A percentile compares a stretch with the other conserved stretches of the same genome.
These are phyloP conservation scores for Chrysoporthe cubensis DNA, from an alignment of 2,329 filamentous ascomycete species.

Conservation along the genomic window DNA sequence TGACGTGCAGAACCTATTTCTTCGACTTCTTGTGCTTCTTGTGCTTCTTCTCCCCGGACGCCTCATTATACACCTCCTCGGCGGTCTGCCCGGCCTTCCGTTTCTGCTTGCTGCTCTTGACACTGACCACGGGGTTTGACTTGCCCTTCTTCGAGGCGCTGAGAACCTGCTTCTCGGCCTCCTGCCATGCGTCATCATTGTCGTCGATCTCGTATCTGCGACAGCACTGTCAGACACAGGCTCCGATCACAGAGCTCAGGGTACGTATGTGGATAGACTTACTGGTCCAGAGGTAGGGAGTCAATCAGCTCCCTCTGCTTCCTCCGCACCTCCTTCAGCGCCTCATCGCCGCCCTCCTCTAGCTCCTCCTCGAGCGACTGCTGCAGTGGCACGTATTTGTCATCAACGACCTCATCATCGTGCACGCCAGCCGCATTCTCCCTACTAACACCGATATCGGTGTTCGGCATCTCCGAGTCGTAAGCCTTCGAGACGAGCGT, in stretches of 20 bases:
- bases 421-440: conserved; percentile 66
- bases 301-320: conserved; percentile 90
- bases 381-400: conserved; percentile 72
- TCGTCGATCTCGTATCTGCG: conserved; percentile 67
- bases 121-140: conserved; percentile 70
- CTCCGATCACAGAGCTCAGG: neutral
- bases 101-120: conserved; percentile 79
- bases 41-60: conserved; percentile 55
- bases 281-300: conserved; percentile 85
- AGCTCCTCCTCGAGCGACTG: conserved; percentile 79
- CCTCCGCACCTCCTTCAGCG: conserved; percentile 70
- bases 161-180: conserved; percentile 76
- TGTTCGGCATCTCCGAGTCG: conserved; percentile 65
- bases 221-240: neutral
- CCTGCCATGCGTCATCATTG: conserved; percentile 64
- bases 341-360: conserved; percentile 79
- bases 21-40: conserved; percentile 61
- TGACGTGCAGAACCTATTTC: conserved; percentile 34
- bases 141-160: conserved; percentile 59
- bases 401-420: conserved; percentile 69
- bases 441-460: conserved; percentile 61
- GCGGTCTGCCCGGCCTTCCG: conserved; percentile 68
- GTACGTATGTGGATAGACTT: conserved; percentile 41
- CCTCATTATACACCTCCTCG: conserved; percentile 65
- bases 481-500: conserved; percentile 75